Conservation (phyloP, 129 eudicot genomes). For the Daucus carota region DNA sequence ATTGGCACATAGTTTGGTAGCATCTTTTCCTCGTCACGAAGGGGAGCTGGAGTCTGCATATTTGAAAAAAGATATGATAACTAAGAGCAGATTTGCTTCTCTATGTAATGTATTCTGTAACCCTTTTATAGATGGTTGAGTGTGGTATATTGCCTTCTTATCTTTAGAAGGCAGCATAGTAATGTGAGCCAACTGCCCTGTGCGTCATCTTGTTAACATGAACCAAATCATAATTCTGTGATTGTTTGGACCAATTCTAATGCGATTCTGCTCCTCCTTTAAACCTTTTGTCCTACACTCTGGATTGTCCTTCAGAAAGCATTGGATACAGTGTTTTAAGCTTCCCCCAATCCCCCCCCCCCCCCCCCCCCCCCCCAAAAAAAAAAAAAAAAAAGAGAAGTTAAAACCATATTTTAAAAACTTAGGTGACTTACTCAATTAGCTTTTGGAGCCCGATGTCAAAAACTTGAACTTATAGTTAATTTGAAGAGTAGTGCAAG, state of each 20-base stretch:
- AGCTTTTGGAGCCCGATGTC: background rate
- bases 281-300: background rate
- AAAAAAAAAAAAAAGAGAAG: background rate
- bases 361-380: too few species aligned
- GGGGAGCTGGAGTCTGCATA: constrained; percentile 37
- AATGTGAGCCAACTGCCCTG: constrained; percentile 1
- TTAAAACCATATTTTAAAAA: background rate
- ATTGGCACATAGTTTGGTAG: constrained; percentile 73
- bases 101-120: background rate
- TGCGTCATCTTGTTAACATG: constrained; percentile 4
- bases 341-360: background rate
- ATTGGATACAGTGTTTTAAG: background rate
- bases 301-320: background rate
- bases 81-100: background rate
- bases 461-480: background rate
- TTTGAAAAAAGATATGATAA: constrained; percentile 4
- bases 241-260: background rate
- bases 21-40: constrained; percentile 21
- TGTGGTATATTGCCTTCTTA: background rate
- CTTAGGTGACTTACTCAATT: background rate
- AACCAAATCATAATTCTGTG: background rate
- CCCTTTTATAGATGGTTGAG: constrained; percentile 3
- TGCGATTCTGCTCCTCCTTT: background rate
- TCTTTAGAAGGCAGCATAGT: constrained; percentile 6
- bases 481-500: background rate